Conservation (phyloP, 2,329 filamentous ascomycete species). For the Stagonosporopsis tanaceti region DNA sequence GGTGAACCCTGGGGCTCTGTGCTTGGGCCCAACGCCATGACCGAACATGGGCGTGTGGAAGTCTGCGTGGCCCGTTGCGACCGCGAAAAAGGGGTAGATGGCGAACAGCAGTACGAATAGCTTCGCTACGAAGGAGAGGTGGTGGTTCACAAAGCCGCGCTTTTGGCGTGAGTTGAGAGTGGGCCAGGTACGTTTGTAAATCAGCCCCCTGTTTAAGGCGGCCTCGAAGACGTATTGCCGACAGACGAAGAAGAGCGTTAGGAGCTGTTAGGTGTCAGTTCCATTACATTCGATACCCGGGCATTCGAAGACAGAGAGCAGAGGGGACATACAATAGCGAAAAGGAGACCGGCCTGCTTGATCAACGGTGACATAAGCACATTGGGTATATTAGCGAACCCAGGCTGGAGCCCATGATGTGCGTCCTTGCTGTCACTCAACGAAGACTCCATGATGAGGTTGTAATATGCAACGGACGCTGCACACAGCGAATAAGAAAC, state of each 20-base stretch:
- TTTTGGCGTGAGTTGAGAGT: slow-evolving; percentile 13
- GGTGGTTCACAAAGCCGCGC: slow-evolving; percentile 18
- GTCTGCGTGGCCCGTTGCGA: slow-evolving; percentile 9
- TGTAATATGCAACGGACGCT: not conserved
- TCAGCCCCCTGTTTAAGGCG: slow-evolving; percentile 6
- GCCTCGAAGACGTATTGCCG: slow-evolving; percentile 16
- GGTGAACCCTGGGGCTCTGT: slow-evolving; percentile 2
- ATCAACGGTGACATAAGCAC: slow-evolving; percentile 12
- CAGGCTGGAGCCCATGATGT: not conserved
- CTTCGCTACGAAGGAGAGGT: slow-evolving; percentile 14
- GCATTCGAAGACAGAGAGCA: not conserved
- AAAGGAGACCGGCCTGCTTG: slow-evolving; percentile 13
- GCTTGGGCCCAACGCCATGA: not conserved
- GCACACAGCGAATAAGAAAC: not conserved
- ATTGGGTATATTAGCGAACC: slow-evolving; percentile 13
- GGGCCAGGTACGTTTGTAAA: slow-evolving; percentile 17
- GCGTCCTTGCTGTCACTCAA: not conserved
- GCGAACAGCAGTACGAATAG: slow-evolving; percentile 15
- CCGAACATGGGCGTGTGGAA: slow-evolving; percentile 12
- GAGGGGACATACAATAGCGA: slow-evolving; percentile 11
- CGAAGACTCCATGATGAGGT: slow-evolving; percentile 1
- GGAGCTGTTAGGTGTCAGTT: slow-evolving; percentile 4
- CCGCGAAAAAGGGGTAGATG: slow-evolving; percentile 18
- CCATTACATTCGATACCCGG: not conserved
- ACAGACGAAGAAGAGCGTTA: slow-evolving; percentile 11